Base-by-base conservation (phyloP, 1,284 basidiomycete genomes). In the Ganoderma sinense region DNA sequence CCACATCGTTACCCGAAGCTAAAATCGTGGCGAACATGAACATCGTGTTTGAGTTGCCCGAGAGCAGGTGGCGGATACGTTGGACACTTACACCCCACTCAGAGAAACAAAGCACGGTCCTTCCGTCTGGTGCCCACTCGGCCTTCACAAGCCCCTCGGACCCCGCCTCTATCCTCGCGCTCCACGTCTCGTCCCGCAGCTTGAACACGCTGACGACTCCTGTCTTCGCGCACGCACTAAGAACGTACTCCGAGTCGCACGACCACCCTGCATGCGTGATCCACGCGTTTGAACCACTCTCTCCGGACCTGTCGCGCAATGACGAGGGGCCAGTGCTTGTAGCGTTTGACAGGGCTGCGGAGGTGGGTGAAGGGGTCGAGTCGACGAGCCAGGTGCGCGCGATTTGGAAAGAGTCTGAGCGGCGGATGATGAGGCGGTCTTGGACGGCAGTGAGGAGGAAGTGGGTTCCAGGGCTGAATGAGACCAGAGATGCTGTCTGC, bases 71-170 rank as follows among this genome's bases (percentile, higher is more conserved):
- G 26, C 41, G 36, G n/a, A 18, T 10, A 53, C 53, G 63, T 64
- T 36, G 31, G 33, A 62, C 31, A 88, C 94, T 84, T 81, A 97
- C 95, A 73, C 91, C 92, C 90, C 93, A 94, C 74, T 96, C 93
- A 4, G 94, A 94, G 80, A 95, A 96, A 74, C 93, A 95, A n/a
- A 96, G 80, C 3, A 97, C 84, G 20, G 89, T 89, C 55, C 94
- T 85, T 10, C 93, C 94, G 75, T 94, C 92, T 2, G 91, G 92
- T 0, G 92, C 93, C 95, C 95, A 97, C 77, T 96, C 94, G 18
- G 91, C 93, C 76, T 89, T 92, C 18, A 89, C 86, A 51, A 97
- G 86, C 14, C 95, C 95, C 83, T 96, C 95, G n/a, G 89, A 86
- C 11, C 95, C 94, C 4, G 90, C 85, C 74, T 94, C 91, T 73